phyloP scores from a whole-genome alignment of 805 yeast species.

The Kregervanrija pseudodelftensis region DNA sequence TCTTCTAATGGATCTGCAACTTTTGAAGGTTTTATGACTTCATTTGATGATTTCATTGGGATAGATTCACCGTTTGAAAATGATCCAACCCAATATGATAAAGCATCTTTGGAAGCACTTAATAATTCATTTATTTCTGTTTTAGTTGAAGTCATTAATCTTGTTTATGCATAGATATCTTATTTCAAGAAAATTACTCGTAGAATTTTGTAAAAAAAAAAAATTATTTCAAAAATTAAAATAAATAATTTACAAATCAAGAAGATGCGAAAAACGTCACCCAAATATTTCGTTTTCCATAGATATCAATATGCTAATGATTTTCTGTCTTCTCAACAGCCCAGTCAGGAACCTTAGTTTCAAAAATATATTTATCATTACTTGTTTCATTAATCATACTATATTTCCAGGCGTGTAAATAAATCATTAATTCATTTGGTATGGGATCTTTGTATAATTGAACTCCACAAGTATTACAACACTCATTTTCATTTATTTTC shows the following conservation, averaged over 20 bases:
- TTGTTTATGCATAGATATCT: too few relatives aligned
- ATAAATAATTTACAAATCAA: too few relatives aligned
- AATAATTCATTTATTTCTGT: not conserved
- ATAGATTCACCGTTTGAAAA: not conserved
- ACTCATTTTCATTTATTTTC: constrained; percentile 8
- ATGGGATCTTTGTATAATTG: constrained; percentile 22
- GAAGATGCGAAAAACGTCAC: too few relatives aligned
- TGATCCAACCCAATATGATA: not conserved
- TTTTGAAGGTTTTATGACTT: constrained; percentile 16
- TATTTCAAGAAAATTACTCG: too few relatives aligned
- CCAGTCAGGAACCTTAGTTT: constrained; percentile 39
- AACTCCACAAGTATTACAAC: constrained; percentile 29
- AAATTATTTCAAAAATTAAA: too few relatives aligned
- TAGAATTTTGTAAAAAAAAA: too few relatives aligned
- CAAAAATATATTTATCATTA: constrained; percentile 18
- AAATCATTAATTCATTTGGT: constrained; percentile 27
- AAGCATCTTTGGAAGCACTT: not conserved
- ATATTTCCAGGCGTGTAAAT: constrained; percentile 40
- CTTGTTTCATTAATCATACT: constrained; percentile 19
- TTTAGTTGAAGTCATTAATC: too few relatives aligned
- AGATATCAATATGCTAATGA: too few relatives aligned
- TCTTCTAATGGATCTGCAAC: constrained; percentile 47
- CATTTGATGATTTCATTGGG: not conserved
- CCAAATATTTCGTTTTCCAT: too few relatives aligned
- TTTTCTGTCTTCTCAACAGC: not conserved